phyloP scores from a whole-genome alignment of 1,139 yeast genomes.

The Oligophagozyma castellii region DNA sequence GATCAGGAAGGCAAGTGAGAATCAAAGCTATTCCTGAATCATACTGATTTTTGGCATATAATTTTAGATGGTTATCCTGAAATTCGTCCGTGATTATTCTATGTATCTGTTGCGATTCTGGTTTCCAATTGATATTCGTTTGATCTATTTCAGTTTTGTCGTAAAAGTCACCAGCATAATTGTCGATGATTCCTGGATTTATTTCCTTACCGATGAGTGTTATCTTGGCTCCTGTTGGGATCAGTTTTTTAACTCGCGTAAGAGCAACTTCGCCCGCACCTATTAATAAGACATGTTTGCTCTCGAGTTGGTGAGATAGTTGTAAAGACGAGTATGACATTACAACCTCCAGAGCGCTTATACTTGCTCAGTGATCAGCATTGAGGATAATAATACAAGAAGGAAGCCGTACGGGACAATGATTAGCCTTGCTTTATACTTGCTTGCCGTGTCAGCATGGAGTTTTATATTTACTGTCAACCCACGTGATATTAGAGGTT shows the following conservation, averaged over 20 bases:
- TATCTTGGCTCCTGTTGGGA: constrained; percentile 22
- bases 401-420: too few relatives aligned
- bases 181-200: constrained; percentile 8
- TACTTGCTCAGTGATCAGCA: too few relatives aligned
- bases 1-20: constrained; percentile 21
- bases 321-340: constrained; percentile 14
- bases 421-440: too few relatives aligned
- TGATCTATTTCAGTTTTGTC: constrained; percentile 2
- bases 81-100: constrained; percentile 9
- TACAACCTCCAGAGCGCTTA: too few relatives aligned
- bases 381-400: too few relatives aligned
- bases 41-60: constrained; percentile 5
- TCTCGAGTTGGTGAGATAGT: constrained; percentile 19
- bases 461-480: too few relatives aligned
- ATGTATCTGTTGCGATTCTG: constrained; percentile 6
- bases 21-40: constrained; percentile 13
- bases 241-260: constrained; percentile 18
- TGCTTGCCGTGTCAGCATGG: too few relatives aligned
- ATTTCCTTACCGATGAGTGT: constrained; percentile 20
- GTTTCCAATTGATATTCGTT: constrained; percentile 1
- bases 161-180: constrained; percentile 4
- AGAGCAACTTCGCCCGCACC: constrained; percentile 24
- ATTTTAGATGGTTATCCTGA: constrained; percentile 7
- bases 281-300: constrained; percentile 16
- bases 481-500: too few relatives aligned